phyloP scores from a whole-genome alignment of 2,329 filamentous ascomycete species.

The Sporothrix brasiliensis region DNA sequence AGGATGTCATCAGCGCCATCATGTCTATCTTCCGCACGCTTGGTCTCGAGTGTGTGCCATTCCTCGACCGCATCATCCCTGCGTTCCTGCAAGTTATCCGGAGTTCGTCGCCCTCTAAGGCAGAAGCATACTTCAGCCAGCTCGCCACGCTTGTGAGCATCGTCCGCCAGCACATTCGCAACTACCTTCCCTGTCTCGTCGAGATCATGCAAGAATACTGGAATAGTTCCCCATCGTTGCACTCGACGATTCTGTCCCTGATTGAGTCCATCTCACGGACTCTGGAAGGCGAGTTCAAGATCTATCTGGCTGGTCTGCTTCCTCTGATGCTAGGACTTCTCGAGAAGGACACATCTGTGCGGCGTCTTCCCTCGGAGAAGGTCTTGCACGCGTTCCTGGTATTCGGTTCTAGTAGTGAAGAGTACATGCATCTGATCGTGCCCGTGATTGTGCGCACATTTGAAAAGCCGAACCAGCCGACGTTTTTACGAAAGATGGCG shows the following conservation, averaged over 20 bases:
- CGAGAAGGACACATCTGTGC: conserved; percentile 77
- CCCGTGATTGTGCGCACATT: conserved; percentile 94
- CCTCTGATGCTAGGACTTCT: conserved; percentile 93
- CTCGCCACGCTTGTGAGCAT: conserved; percentile 90
- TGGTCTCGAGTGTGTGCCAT: conserved; percentile 92
- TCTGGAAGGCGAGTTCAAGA: conserved; percentile 96
- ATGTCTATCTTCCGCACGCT: conserved; percentile 99
- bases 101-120: conserved; percentile 72
- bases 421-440: conserved; percentile 99
- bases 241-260: conserved; percentile 86
- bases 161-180: conserved; percentile 93
- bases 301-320: conserved; percentile 84
- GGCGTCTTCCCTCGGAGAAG: conserved; percentile 80
- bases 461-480: conserved; percentile 81
- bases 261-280: conserved; percentile 94
- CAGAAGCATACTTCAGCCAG: conserved; percentile 98
- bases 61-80: conserved; percentile 90
- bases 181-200: conserved; percentile 84
- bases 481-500: conserved; percentile 78
- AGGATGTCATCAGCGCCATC: conserved; percentile 91
- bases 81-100: conserved; percentile 90
- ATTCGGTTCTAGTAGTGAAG: conserved; percentile 92
- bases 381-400: conserved; percentile 94
- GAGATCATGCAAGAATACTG: conserved; percentile 87
- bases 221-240: conserved; percentile 76